phyloP scores from a whole-genome alignment of 495 filamentous ascomycete genomes.

The Platismatia glauca region DNA sequence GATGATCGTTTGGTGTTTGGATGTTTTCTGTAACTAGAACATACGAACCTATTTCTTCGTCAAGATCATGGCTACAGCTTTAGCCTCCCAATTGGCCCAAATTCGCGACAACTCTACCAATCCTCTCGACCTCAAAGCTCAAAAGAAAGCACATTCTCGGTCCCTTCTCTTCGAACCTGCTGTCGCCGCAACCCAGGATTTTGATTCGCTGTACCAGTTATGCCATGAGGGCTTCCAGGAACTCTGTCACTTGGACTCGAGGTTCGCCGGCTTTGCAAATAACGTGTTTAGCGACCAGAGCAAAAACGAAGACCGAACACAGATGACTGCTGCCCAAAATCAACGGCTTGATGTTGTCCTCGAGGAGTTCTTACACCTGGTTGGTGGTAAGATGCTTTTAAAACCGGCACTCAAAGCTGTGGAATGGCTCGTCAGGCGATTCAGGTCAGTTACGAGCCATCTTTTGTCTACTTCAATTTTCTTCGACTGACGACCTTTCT shows the following conservation, averaged over 20 bases:
- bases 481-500: conserved; percentile 18
- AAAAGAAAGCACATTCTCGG: conserved; percentile 79
- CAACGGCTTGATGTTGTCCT: conserved; percentile 66
- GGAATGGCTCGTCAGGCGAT: conserved; percentile 89
- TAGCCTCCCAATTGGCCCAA: conserved; percentile 71
- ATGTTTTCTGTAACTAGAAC: conserved; percentile 8
- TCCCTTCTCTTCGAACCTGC: conserved; percentile 83
- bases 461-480: background rate
- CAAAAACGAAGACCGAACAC: conserved; percentile 71
- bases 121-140: conserved; percentile 78
- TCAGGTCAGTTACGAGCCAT: conserved; percentile 51
- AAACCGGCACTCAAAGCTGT: conserved; percentile 81
- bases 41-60: background rate
- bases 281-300: conserved; percentile 87
- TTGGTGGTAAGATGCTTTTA: conserved; percentile 65
- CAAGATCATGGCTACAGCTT: conserved; percentile 61
- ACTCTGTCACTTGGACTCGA: conserved; percentile 71
- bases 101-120: conserved; percentile 69
- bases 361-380: conserved; percentile 70
- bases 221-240: conserved; percentile 85
- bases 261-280: conserved; percentile 58
- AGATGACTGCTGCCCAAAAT: conserved; percentile 76
- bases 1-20: no score
- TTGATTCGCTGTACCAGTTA: conserved; percentile 76
- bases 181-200: conserved; percentile 74